phyloP scores from a whole-genome alignment of 345 rosid genomes.

The Rhodamnia rubescens region DNA sequence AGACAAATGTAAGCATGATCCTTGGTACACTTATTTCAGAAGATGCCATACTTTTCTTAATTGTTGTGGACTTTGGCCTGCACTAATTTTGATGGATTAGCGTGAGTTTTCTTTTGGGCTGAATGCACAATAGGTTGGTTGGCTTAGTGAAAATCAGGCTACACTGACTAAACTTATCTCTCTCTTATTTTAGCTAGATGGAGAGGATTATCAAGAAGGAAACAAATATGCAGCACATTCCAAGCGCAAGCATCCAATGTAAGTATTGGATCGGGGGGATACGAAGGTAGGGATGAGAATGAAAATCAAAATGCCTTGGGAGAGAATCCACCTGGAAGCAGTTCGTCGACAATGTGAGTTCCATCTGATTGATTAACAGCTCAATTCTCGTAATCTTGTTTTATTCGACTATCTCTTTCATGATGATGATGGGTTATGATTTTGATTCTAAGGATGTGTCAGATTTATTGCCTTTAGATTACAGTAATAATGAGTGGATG shows the following conservation, averaged over 20 bases:
- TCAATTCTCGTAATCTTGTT: neutral
- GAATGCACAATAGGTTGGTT: neutral
- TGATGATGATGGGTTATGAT: neutral
- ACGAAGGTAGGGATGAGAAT: slow-evolving; percentile 40
- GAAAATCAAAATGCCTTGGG: slow-evolving; percentile 26
- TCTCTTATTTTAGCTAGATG: slow-evolving; percentile 48
- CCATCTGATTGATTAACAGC: neutral
- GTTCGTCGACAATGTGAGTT: slow-evolving; percentile 52
- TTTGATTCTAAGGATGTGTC: neutral
- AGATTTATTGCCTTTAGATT: neutral
- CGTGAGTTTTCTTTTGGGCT: neutral
- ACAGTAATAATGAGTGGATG: neutral
- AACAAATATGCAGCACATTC: slow-evolving; percentile 12
- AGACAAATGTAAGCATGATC: neutral
- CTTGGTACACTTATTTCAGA: neutral
- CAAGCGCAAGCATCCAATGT: slow-evolving; percentile 58
- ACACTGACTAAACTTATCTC: neutral
- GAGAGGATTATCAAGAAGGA: slow-evolving; percentile 34
- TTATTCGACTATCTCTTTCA: neutral
- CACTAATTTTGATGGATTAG: too few species aligned
- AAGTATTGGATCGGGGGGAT: slow-evolving; percentile 63
- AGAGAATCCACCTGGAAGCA: slow-evolving; percentile 22
- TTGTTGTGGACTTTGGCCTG: neutral
- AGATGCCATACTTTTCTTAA: neutral
- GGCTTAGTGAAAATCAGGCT: neutral